Base-by-base conservation (phyloP, 2,329 filamentous ascomycete genomes). In the Eurotiales sp. region DNA sequence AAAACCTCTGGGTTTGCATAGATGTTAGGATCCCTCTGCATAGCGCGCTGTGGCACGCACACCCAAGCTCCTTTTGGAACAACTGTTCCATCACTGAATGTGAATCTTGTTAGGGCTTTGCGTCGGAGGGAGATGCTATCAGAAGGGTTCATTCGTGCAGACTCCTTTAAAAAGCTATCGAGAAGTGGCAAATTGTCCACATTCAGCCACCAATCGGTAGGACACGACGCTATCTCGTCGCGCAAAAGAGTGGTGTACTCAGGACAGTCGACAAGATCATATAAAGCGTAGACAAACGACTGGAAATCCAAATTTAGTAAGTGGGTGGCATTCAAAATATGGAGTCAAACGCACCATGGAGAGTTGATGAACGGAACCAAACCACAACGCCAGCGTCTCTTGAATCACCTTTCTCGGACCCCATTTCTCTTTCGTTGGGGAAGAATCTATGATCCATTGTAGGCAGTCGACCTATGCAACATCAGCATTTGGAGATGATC, bases 151-250 rank as follows among this genome's bases (percentile, higher is more conserved):
- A 50, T 21, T 4, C 48, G 48, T 14, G 48, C 30, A 1, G 48
- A 50, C 30, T 50, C 48, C 40, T 50, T 50, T n/a, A 50, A 21
- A 32, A 50, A 50, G 48, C 48, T 42, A 36, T 49, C 37, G 11
- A 49, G 36, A 4, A 29, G 25, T n/a, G 46, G 46, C 4, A 49
- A 17, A 2, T 30, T 25, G 8, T 30, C 27, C 8, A 49, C 14
- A 17, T 34, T 5, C 11, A 8, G 3, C 37, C 30, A 6, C 7
- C 30, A 4, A 7, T n/a, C 7, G 14, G 22, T 10, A 23, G 6
- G 4, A 19, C 37, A 21, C 22, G 8, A n/a, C 5, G 2, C 12
- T 27, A 45, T 29, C 2, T 45, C 42, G 10, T 29, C 15, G 8
- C 25, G 42, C 12, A 45, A 23, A 3, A 15, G 17, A 19, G 12